Base-by-base conservation (phyloP, 2,329 filamentous ascomycete species). In the Fusarium chlamydosporum region DNA sequence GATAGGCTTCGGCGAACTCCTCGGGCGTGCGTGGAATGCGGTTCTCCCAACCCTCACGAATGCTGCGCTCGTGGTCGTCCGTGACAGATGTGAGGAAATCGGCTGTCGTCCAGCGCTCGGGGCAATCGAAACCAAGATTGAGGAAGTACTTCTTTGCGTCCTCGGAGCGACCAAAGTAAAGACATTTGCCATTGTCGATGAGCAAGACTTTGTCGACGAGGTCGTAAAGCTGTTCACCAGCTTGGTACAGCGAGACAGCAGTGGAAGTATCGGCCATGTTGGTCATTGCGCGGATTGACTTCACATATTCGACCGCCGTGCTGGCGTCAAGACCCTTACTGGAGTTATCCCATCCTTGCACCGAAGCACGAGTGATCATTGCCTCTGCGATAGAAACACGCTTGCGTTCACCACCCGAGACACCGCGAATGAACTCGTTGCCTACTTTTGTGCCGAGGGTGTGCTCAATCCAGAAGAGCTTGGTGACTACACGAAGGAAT, bases 51-150 rank as follows among this genome's bases (percentile, higher is more conserved):
- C 90, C 91, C 1, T 83, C 78, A 20, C 90, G 86, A 75, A 94
- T 90, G 16, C 86, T 84, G 35, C 93, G 86, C 73, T 93, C 92
- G 11, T 85, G 87, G 2, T 90, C 87, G 75, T 95, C 92, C 9
- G 89, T 93, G 73, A 94, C 89, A 3, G 90, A 92, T 0, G 92
- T 94, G 34, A 94, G 79, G 78, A 94, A 95, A 76, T 95, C 92
- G 18, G 82, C 89, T 0, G 89, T 90, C 0, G 91, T 93, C 85
- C 90, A 88, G 15, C 91, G 85, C 23, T 88, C 84, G 0, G 91
- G 91, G 72, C 91, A 92, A 16, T 87, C 82, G 70, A 93, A 94
- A 0, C 92, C 92, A 35, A 94, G 82, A n/a, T 86, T 80, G 47
- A 89, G 78, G 67, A 94, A 94, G 75, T 92, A 94, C 29, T 83